Base-by-base conservation (phyloP, 345 rosid species). In the Turnera subulata region DNA sequence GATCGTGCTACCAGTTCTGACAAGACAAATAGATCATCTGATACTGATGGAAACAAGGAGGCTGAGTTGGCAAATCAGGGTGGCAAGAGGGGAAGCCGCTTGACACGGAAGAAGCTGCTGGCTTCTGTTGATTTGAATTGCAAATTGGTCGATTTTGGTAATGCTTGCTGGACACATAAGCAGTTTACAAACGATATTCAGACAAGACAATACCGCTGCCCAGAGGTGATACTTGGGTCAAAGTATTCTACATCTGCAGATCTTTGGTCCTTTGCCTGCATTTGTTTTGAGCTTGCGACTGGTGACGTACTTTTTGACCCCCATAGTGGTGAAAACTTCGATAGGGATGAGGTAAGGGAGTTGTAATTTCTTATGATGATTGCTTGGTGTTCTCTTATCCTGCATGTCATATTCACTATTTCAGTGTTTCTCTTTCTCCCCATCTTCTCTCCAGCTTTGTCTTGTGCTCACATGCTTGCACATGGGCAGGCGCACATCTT, bases 161-260 rank as follows among this genome's bases (percentile, higher is more conserved):
- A 80, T 82, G 88, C 89, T 18, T 85, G 89, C 66, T 85, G 92
- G 92, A 85, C 92, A 26, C 77, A 80, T 69, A 82, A 85, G 73
- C 92, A 85, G 64, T 82, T 85, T 61, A 82, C 92, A 7, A 80
- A 67, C 63, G 89, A 85, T 64, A 82, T 85, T 59, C 92, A 85
- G 63, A 85, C 92, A 15, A 83, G 92, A 59, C 89, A 80, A 53
- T 83, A 85, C 56, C 72, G 89, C 70, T 85, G 89, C 68, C 92
- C 89, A 6, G 86, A 85, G 73, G 92, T 79, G 47, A 72, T 85
- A 51, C 75, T 85, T 17, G 92, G 92, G 65, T 85, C 92, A n/a
- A 82, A 82, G 46, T 85, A 85, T 65, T 82, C 89, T 50, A 85
- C 86, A 26, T 75, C 92, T 19, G 92, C 84, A 2, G 92, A 85